These are phyloP conservation scores for Theileria sp. DNA, from an alignment of 169 alveolate species.

Conservation along the genomic window DNA sequence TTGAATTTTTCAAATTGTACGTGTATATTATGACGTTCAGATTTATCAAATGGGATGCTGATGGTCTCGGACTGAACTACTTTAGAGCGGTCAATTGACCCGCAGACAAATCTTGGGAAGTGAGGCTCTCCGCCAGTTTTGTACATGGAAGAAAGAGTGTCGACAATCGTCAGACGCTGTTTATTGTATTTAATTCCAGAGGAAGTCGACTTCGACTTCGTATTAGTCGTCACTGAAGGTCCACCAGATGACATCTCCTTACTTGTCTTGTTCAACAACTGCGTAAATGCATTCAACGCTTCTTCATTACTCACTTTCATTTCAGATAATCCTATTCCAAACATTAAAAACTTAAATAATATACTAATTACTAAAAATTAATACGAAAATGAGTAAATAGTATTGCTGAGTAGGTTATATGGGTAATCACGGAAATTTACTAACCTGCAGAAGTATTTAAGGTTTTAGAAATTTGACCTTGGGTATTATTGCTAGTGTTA, in stretches of 20 bases:
- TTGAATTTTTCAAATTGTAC: conserved; percentile 46
- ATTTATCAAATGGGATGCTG: conserved; percentile 63
- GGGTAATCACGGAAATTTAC: neutral
- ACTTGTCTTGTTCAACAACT: neutral
- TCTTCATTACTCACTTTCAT: neutral
- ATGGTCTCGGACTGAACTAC: conserved; percentile 36
- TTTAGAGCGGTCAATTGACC: conserved; percentile 37
- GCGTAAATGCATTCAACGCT: conserved; percentile 13
- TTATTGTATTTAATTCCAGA: conserved; percentile 20
- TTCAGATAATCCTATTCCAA: conserved; percentile 1
- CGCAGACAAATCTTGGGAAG: conserved; percentile 67
- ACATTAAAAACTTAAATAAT: neutral
- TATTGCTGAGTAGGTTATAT: too few species aligned
- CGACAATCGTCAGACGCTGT: conserved; percentile 36
- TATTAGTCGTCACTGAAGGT: neutral
- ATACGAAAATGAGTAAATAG: too few species aligned
- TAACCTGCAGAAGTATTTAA: conserved; percentile 27
- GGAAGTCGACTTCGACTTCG: neutral
- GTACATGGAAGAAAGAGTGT: conserved; percentile 37
- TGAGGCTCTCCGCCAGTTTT: conserved; percentile 63
- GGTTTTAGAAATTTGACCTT: conserved; percentile 33
- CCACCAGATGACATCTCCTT: neutral
- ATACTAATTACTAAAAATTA: neutral
- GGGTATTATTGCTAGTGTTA: conserved; percentile 12
- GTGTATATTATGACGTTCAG: conserved; percentile 51